Conservation (phyloP, 2,329 filamentous ascomycete genomes). For the Aspergillus sp. region DNA sequence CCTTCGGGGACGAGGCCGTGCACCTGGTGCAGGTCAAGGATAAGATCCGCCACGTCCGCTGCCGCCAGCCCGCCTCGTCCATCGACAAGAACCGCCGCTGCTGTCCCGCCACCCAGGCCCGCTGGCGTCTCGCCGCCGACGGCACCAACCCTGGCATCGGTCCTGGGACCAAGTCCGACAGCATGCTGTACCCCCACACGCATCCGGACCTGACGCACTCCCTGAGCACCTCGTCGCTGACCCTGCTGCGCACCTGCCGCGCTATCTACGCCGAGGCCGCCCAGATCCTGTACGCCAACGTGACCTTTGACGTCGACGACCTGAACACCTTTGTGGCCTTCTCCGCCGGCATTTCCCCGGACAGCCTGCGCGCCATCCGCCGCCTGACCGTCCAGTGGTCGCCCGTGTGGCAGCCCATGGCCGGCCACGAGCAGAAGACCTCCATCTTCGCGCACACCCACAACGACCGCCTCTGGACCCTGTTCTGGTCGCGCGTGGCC, state of each 20-base stretch:
- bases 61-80: constrained; percentile 21
- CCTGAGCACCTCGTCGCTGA: constrained; percentile 24
- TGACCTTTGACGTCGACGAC: constrained; percentile 37
- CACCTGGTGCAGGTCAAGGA: constrained; percentile 38
- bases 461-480: constrained; percentile 33
- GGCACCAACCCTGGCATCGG: neutral
- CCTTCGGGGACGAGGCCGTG: constrained; percentile 35
- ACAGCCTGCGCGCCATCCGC: constrained; percentile 19
- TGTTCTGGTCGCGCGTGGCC: constrained; percentile 30
- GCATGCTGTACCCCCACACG: constrained; percentile 37
- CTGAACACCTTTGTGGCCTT: constrained; percentile 39
- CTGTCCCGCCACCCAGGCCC: constrained; percentile 31
- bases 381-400: constrained; percentile 34
- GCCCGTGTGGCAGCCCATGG: constrained; percentile 36
- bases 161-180: neutral
- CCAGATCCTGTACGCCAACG: constrained; percentile 27
- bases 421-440: constrained; percentile 26
- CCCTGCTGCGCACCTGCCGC: constrained; percentile 34
- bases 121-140: constrained; percentile 27
- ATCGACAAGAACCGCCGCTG: constrained; percentile 32
- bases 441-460: constrained; percentile 39
- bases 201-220: constrained; percentile 22
- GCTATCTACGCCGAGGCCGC: constrained; percentile 36
- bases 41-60: constrained; percentile 38
- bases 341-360: constrained; percentile 20